Percentiles rank a stretch among this genome's conserved stretches.
These are phyloP conservation scores for Trichocladium antarcticum DNA, from an alignment of 495 filamentous ascomycete genomes.

Conservation along the genomic window DNA sequence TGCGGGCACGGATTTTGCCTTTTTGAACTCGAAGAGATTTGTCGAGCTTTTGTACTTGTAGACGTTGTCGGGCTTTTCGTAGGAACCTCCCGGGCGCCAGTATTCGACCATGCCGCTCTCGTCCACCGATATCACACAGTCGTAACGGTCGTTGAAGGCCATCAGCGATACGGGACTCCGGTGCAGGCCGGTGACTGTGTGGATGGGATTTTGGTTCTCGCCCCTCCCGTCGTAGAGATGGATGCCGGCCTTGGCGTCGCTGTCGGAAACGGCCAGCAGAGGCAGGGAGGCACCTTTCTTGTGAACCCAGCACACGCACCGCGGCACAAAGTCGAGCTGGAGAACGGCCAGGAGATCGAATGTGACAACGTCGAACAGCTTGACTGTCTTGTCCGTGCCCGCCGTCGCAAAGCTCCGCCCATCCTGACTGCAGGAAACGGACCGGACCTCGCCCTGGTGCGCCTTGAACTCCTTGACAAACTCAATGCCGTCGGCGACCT, in stretches of 20 bases:
- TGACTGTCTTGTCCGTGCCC: conserved; percentile 76
- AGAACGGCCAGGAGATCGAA: conserved; percentile 84
- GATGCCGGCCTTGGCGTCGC: conserved; percentile 54
- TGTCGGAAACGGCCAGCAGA: conserved; percentile 76
- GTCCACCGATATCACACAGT: conserved; percentile 84
- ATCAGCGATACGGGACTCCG: conserved; percentile 68
- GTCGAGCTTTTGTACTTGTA: conserved; percentile 88
- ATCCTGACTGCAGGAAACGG: conserved; percentile 74
- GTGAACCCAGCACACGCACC: conserved; percentile 87
- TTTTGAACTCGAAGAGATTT: conserved; percentile 93
- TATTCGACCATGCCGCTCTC: conserved; percentile 95
- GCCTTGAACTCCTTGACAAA: conserved; percentile 97
- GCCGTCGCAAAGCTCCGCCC: conserved; percentile 89
- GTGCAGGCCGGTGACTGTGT: conserved; percentile 66
- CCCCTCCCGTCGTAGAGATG: conserved; percentile 82
- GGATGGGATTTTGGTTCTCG: conserved; percentile 59
- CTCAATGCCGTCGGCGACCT: conserved; percentile 77
- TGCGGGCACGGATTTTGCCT: conserved; percentile 73
- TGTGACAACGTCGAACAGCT: conserved; percentile 92
- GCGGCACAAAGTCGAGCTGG: conserved; percentile 59
- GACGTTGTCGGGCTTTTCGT: conserved; percentile 85
- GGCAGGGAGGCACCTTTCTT: conserved; percentile 76
- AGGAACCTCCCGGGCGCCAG: conserved; percentile 69
- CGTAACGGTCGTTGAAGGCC: conserved; percentile 76
- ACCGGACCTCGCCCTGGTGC: conserved; percentile 73